Percentiles rank a stretch among this genome's conserved stretches.
phyloP scores from a whole-genome alignment of 2,329 filamentous ascomycete species.

The Cladosporium sp. region DNA sequence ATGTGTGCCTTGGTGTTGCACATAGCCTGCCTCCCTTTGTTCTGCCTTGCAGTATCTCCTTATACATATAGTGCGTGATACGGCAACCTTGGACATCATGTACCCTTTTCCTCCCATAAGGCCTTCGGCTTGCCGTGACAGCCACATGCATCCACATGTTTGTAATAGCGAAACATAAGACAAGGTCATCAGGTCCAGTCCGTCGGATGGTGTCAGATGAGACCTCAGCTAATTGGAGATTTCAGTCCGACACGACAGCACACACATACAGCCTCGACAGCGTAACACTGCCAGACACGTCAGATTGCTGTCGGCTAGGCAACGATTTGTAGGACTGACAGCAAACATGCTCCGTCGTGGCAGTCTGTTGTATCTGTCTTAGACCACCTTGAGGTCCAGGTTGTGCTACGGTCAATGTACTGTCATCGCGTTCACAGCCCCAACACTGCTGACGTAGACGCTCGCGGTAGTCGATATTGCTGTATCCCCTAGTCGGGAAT shows the following conservation, averaged over 20 bases:
- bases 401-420: background rate
- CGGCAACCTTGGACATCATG: background rate
- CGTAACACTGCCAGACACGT: background rate
- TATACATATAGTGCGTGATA: background rate
- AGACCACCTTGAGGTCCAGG: background rate
- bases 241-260: background rate
- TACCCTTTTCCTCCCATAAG: background rate
- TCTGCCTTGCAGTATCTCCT: background rate
- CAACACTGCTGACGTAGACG: conserved; percentile 4
- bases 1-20: background rate
- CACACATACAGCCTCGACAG: background rate
- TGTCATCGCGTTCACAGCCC: background rate
- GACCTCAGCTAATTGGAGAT: background rate
- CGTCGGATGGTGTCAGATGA: background rate
- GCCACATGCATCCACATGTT: background rate
- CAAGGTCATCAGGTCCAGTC: background rate
- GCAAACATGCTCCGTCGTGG: background rate
- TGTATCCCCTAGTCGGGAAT: background rate
- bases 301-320: background rate
- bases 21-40: background rate
- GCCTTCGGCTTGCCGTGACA: background rate
- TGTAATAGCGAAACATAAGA: background rate
- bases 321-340: background rate
- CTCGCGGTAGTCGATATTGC: conserved; percentile 4
- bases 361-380: background rate